Percentiles rank a stretch among this genome's conserved stretches.
phyloP scores from a whole-genome alignment of 805 yeast genomes.

The Saturnispora quitensis region DNA sequence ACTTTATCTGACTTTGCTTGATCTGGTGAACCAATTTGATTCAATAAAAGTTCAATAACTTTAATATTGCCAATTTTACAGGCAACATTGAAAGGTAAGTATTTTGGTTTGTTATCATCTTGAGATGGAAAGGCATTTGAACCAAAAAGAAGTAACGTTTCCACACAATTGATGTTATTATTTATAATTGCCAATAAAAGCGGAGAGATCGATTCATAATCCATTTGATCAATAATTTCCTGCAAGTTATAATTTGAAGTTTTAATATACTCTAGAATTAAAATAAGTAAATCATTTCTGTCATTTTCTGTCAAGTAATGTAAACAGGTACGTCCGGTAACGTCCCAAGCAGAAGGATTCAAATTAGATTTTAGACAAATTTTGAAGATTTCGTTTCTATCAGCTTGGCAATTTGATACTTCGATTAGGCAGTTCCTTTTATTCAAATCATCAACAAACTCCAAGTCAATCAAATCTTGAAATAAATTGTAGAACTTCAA shows the following conservation, averaged over 20 bases:
- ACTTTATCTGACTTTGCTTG: slow-evolving; percentile 21
- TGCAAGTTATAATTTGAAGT: slow-evolving; percentile 11
- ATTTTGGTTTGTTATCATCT: slow-evolving; percentile 47
- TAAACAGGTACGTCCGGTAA: slow-evolving; percentile 70
- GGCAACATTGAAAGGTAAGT: slow-evolving; percentile 75
- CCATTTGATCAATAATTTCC: slow-evolving; percentile 39
- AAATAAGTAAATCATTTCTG: slow-evolving; percentile 33
- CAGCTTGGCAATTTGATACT: slow-evolving; percentile 29
- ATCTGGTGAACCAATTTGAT: slow-evolving; percentile 24
- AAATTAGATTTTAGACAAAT: slow-evolving; percentile 20
- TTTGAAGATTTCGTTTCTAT: slow-evolving; percentile 20
- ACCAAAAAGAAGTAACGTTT: slow-evolving; percentile 40
- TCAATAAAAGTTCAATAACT: slow-evolving; percentile 55
- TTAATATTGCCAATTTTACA: slow-evolving; percentile 75
- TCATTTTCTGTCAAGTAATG: slow-evolving; percentile 75
- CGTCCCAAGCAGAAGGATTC: slow-evolving; percentile 38
- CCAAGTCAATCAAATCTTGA: slow-evolving; percentile 49
- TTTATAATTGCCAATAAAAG: slow-evolving; percentile 68
- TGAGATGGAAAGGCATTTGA: slow-evolving; percentile 40
- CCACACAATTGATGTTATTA: slow-evolving; percentile 48
- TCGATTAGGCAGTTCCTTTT: slow-evolving; percentile 74
- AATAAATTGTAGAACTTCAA: slow-evolving; percentile 40
- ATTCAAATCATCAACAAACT: slow-evolving; percentile 60
- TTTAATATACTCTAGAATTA: slow-evolving; percentile 20
- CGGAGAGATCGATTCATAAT: slow-evolving; percentile 76